Base-by-base conservation (phyloP, 805 yeast genomes). In the Torulaspora indica region DNA sequence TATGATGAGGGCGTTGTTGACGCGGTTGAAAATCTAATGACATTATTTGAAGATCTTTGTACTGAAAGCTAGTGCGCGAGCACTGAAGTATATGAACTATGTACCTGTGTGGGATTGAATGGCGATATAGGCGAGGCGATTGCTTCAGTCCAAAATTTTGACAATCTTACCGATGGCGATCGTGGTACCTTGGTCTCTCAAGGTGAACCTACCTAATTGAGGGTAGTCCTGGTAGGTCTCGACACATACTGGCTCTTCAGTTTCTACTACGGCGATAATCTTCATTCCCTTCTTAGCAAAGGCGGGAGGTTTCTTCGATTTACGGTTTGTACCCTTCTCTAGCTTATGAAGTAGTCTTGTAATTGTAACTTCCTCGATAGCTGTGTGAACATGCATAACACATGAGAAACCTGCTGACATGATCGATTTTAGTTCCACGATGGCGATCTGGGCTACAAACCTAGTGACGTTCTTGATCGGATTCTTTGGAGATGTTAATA, bases 221-320 rank as follows among this genome's bases (percentile, higher is more conserved):
- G 91, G 97, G 64, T 90, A 87, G 63, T 87, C 95, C 56, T 75
- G 81, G 67, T 84, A 93, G 36, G 95, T 82, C 73, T 93, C 99
- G 41, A 91, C 82, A 74, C 98, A 93, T 30, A 93, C 86, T 18
- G 96, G 91, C 56, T 81, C 89, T 36, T 80, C 73, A 13, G 89
- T 74, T 71, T 90, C 96, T 60, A 93, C 74, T 35, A 84, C 78
- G 27, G 97, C 98, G 66, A 93, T 90, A 57, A 93, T 79, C 81
- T 88, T 91, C 98, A 91, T 91, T 61, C 98, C 98, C 77, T 87
- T 86, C 72, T 91, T 93, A 52, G 98, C 99, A 68, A 89, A 93
- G 40, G 97, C 95, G 49, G 98, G 98, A 27, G 98, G 86, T 68
- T 86, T 89, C 78, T 89, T 93, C 49, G 96, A 86, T 69, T 81